A percentile compares a stretch with the other conserved stretches of the same genome.
Evolutionary conservation across 257 asterid genomes (phyloP).

Genomic region (Apocynum venetum): DNA sequence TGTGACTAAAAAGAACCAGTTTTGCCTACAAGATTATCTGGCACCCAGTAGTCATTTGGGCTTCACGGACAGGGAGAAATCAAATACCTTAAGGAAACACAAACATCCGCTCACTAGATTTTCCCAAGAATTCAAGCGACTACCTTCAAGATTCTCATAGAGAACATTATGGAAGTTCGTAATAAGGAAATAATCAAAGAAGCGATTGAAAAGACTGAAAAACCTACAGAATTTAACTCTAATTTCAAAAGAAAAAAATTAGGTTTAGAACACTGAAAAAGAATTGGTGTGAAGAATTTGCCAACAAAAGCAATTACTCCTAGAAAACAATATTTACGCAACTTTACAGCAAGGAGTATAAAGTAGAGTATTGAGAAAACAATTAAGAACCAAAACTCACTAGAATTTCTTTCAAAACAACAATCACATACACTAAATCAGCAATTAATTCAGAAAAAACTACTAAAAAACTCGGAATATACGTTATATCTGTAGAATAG

Average conservation of each 20-base stretch:
- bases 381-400: neutral
- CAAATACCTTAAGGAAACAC: neutral
- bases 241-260: neutral
- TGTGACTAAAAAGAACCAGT: neutral
- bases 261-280: neutral
- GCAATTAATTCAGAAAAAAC: neutral
- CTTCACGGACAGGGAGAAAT: neutral
- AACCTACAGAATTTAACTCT: neutral
- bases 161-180: neutral
- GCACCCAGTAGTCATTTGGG: neutral
- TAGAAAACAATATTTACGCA: neutral
- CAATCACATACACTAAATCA: neutral
- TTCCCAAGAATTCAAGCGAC: neutral
- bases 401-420: neutral
- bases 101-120: neutral
- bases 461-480: neutral
- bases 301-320: neutral
- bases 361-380: neutral
- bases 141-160: neutral
- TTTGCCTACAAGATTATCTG: neutral
- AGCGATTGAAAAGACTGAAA: neutral
- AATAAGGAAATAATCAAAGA: neutral
- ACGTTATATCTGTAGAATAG: neutral
- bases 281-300: neutral
- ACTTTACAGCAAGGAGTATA: neutral